Evolutionary conservation across 108 stramenopile species (phyloP).

Genomic region (Chaetoceros muelleri): DNA sequence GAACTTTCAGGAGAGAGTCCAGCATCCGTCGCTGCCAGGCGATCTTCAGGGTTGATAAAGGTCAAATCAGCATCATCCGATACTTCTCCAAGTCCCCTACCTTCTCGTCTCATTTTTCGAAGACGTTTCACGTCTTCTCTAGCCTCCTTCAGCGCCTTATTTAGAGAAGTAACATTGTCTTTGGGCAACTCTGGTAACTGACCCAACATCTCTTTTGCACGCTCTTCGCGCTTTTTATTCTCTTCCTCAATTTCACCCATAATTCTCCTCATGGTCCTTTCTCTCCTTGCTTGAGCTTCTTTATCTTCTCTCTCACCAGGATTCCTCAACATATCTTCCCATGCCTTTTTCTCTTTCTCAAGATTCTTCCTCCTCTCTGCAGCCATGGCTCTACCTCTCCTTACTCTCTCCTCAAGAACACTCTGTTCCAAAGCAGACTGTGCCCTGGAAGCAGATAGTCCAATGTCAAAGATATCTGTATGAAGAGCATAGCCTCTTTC

Average conservation of each 20-base stretch:
- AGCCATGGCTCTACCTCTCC: slow-evolving; percentile 43
- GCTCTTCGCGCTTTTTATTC: slow-evolving; percentile 31
- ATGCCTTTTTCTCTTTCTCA: slow-evolving; percentile 33
- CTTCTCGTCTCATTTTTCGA: slow-evolving; percentile 2
- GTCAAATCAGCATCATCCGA: slow-evolving; percentile 9
- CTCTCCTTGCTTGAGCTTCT: slow-evolving; percentile 49
- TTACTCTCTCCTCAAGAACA: slow-evolving; percentile 34
- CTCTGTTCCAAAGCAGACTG: slow-evolving; percentile 28
- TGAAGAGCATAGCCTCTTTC: slow-evolving; percentile 45
- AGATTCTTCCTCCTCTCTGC: slow-evolving; percentile 36
- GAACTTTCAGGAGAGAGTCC: neutral
- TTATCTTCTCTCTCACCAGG: slow-evolving; percentile 36
- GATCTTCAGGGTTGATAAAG: neutral
- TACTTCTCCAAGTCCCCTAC: slow-evolving; percentile 2
- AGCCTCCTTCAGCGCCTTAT: slow-evolving; percentile 48
- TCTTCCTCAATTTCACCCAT: slow-evolving; percentile 53
- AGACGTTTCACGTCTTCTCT: slow-evolving; percentile 40
- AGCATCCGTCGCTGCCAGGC: neutral
- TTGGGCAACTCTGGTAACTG: slow-evolving; percentile 51
- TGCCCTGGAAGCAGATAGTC: slow-evolving; percentile 28
- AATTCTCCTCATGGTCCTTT: slow-evolving; percentile 35
- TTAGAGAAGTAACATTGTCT: slow-evolving; percentile 26
- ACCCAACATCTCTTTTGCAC: slow-evolving; percentile 44
- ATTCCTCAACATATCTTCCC: slow-evolving; percentile 44
- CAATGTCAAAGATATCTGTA: slow-evolving; percentile 63